Conservation (phyloP, 2,329 filamentous ascomycete species). For the Colletotrichum acutatum region DNA sequence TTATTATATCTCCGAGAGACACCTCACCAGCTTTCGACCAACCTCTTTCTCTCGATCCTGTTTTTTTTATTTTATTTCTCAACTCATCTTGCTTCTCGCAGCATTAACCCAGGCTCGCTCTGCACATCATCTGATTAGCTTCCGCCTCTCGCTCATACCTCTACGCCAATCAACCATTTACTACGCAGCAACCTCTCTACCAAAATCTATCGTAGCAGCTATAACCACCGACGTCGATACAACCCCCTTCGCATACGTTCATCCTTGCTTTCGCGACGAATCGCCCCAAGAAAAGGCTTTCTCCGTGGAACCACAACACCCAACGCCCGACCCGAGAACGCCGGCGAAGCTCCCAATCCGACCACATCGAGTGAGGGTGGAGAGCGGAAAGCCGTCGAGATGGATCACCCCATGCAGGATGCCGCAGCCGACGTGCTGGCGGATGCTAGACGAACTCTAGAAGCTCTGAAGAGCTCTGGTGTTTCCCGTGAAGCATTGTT, state of each 20-base stretch:
- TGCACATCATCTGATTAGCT: conserved; percentile 4
- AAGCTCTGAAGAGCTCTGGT: conserved; percentile 57
- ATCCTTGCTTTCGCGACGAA: not conserved
- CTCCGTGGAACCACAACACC: not conserved
- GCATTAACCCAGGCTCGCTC: not conserved
- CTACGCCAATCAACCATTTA: not conserved
- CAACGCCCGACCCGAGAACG: not conserved
- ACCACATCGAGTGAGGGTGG: not conserved
- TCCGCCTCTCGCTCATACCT: not conserved
- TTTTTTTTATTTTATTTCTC: no score
- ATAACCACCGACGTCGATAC: not conserved
- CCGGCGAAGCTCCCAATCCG: not conserved
- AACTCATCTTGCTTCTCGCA: not conserved
- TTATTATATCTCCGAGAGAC: conserved; percentile 18
- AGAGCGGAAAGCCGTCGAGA: conserved; percentile 19
- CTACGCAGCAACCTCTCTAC: not conserved
- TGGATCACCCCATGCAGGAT: conserved; percentile 40
- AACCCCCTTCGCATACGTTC: not conserved
- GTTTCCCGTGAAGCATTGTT: conserved; percentile 53
- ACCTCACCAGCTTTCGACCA: not conserved
- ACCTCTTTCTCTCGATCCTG: not conserved
- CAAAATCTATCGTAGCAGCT: no score
- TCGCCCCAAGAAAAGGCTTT: not conserved
- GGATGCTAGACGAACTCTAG: conserved; percentile 57
- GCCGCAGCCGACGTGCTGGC: conserved; percentile 56